Base-by-base conservation (phyloP, 805 yeast species). In the Spathaspora boniae region DNA sequence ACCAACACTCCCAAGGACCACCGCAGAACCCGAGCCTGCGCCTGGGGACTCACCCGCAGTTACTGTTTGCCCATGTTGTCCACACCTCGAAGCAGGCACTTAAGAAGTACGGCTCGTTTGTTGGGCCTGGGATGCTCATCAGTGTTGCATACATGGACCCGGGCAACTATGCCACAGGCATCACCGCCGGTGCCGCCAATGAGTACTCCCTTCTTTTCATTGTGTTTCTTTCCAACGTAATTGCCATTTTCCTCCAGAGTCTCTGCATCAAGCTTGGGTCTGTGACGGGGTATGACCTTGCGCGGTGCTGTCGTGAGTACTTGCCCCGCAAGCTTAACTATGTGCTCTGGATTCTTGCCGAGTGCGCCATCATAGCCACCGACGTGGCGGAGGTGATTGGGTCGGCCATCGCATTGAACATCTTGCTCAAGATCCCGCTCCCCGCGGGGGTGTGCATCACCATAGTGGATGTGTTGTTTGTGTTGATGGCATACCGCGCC, bases 351-450 rank as follows among this genome's bases (percentile, higher is more conserved):
- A 31, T 66, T 11, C 47, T 67, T 14, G 74, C 76, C 9, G 77
- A 71, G 46, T 53, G 60, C 44, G 75, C 76, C 34, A 70, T 71
- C 28, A 61, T 71, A 12, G 74, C 77, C 6, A 71, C 77, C 4
- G 77, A 71, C 51, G 56, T 70, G n/a, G 76, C 77, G 7, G 77
- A 71, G 46, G 77, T 71, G 24, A 70, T 71, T 37, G 77, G 77
- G 37, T 60, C 71, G n/a, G 75, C 76, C 9, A 61, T 70, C 38
- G 76, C 77, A 0, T 53, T 71, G 43, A 71, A 71, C 44, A 68
- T 71, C 27, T 55, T 71, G 38, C 34, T 69, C 30, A 58, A 56
- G 34, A 52, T 70, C 9, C 76, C 77, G 2, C 48, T 70, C 23
- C 69, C 73, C n/a, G 77, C 74, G 1, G 77, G 76, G 28, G 72